Conservation (phyloP, 2,329 filamentous ascomycete species). For the Cladosporium austrohemisphaericum region DNA sequence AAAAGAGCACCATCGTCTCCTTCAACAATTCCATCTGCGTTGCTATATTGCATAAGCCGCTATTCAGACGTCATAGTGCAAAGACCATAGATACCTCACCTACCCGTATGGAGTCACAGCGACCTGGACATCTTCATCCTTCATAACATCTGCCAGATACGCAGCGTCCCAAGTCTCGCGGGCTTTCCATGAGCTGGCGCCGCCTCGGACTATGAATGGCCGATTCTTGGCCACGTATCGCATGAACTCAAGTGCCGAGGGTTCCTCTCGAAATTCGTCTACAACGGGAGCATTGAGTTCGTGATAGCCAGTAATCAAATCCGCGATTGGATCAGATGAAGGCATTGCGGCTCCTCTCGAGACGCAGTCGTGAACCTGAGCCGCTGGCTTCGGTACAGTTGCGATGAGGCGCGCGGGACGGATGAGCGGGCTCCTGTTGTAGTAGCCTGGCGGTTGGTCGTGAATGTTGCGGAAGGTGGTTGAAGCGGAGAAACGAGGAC, state of each 20-base stretch:
- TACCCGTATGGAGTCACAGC: constrained; percentile 72
- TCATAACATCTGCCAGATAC: constrained; percentile 57
- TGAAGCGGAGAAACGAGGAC: too few relatives aligned
- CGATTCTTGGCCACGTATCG: constrained; percentile 69
- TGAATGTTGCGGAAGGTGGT: too few relatives aligned
- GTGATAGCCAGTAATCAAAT: constrained; percentile 64
- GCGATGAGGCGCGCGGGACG: too few relatives aligned
- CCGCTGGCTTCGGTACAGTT: too few relatives aligned
- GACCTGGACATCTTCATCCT: constrained; percentile 62
- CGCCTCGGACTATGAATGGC: constrained; percentile 68
- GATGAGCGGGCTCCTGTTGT: too few relatives aligned
- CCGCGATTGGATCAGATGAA: not conserved
- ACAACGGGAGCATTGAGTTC: constrained; percentile 64
- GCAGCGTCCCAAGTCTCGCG: constrained; percentile 58
- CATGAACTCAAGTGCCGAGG: constrained; percentile 76
- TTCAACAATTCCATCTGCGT: constrained; percentile 60
- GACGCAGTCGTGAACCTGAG: too few relatives aligned
- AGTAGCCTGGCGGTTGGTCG: too few relatives aligned
- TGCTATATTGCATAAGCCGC: constrained; percentile 42
- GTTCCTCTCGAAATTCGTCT: constrained; percentile 60
- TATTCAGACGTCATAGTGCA: constrained; percentile 1
- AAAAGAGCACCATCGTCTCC: constrained; percentile 49
- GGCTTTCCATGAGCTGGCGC: constrained; percentile 61
- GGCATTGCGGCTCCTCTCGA: too few relatives aligned
- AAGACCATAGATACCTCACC: constrained; percentile 30